A percentile compares a stretch with the other conserved stretches of the same genome.
Conservation (phyloP, 108 stramenopile genomes). For the Hondaea fermentalgiana region DNA sequence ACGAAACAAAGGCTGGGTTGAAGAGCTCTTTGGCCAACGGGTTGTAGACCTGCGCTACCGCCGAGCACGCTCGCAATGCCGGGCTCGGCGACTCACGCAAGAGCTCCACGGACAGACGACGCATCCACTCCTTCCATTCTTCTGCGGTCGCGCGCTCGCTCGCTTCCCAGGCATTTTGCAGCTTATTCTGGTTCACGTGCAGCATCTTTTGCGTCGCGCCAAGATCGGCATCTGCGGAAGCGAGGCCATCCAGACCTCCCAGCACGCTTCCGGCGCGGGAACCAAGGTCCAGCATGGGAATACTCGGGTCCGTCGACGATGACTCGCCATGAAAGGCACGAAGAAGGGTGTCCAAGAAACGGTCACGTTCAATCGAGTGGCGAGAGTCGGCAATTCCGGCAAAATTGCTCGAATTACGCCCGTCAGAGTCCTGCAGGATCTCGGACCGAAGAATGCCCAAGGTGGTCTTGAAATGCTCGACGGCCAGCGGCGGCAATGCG, state of each 20-base stretch:
- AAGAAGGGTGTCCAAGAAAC: not conserved
- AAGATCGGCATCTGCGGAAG: not conserved
- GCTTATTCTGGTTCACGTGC: conserved; percentile 55
- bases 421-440: not conserved
- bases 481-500: not conserved
- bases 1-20: conserved; percentile 90
- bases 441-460: not conserved
- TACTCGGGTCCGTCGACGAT: not conserved
- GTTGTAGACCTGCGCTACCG: conserved; percentile 82
- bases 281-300: not conserved
- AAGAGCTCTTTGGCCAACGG: conserved; percentile 87
- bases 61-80: conserved; percentile 76
- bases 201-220: conserved; percentile 14
- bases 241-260: not conserved
- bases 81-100: conserved; percentile 87
- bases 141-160: conserved; percentile 72
- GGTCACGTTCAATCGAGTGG: not conserved
- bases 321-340: not conserved
- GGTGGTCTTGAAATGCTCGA: not conserved
- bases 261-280: not conserved
- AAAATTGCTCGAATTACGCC: not conserved
- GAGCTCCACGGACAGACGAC: conserved; percentile 76
- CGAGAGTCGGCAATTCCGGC: not conserved
- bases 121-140: conserved; percentile 97
- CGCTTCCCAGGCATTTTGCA: conserved; percentile 84